Evolutionary conservation across 192 early-diverging fungal species (phyloP).

Genomic region (Podila minutissima): DNA sequence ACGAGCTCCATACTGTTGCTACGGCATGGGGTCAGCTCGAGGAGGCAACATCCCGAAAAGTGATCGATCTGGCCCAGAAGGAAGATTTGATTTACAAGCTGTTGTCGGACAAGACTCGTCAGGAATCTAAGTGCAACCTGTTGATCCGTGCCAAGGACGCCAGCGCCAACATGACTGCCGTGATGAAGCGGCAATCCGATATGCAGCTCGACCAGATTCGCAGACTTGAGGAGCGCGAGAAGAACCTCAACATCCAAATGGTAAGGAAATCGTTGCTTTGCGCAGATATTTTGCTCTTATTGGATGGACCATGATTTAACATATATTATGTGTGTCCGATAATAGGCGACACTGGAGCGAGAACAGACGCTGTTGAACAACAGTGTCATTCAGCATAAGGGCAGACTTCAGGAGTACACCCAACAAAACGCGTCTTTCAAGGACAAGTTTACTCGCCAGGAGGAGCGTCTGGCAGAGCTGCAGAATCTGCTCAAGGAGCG

Average conservation of each 20-base stretch:
- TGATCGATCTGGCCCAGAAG: slow-evolving; percentile 80
- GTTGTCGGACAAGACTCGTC: slow-evolving; percentile 85
- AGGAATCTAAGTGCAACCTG: slow-evolving; percentile 86
- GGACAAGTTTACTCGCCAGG: slow-evolving; percentile 38
- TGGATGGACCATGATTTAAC: not conserved
- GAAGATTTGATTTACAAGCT: slow-evolving; percentile 84
- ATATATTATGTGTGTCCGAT: slow-evolving; percentile 5
- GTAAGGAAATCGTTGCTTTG: slow-evolving; percentile 22
- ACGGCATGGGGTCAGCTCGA: slow-evolving; percentile 85
- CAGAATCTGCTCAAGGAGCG: slow-evolving; percentile 71
- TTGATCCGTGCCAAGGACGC: slow-evolving; percentile 83
- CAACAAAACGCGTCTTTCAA: slow-evolving; percentile 44
- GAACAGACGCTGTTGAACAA: slow-evolving; percentile 32
- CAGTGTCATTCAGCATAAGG: slow-evolving; percentile 34
- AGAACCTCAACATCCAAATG: slow-evolving; percentile 63
- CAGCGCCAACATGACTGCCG: slow-evolving; percentile 72
- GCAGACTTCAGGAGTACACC: slow-evolving; percentile 31
- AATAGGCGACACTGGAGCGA: slow-evolving; percentile 44
- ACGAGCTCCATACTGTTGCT: slow-evolving; percentile 74
- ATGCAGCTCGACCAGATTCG: slow-evolving; percentile 92
- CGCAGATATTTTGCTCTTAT: not conserved
- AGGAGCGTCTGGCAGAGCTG: slow-evolving; percentile 41
- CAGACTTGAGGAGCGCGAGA: slow-evolving; percentile 82
- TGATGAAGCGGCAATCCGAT: slow-evolving; percentile 82
- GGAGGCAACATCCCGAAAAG: slow-evolving; percentile 84